A percentile compares a stretch with the other conserved stretches of the same genome.
Evolutionary conservation across 73 alveolate species (phyloP).

Genomic region (Paramecium biaurelia): DNA sequence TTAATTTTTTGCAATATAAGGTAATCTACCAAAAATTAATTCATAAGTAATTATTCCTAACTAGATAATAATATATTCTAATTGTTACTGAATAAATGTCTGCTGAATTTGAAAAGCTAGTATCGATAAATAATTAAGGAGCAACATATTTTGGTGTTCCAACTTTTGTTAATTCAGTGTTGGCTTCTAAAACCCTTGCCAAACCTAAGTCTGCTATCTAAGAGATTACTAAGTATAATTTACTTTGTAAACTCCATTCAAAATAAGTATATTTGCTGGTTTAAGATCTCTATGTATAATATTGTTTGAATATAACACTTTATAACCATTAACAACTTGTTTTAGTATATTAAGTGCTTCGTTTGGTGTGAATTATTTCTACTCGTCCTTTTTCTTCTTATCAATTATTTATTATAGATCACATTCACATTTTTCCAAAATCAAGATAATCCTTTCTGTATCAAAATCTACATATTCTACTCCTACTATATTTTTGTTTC

Average conservation of each 20-base stretch:
- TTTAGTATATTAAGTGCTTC: neutral
- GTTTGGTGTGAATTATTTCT: neutral
- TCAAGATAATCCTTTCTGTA: neutral
- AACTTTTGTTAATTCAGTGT: neutral
- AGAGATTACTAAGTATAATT: neutral
- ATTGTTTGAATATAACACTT: neutral
- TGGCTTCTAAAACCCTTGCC: neutral
- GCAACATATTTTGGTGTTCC: neutral
- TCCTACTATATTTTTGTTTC: neutral
- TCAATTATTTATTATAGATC: neutral
- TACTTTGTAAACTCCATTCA: conserved; percentile 23
- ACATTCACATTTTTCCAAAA: neutral
- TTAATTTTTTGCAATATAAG: neutral
- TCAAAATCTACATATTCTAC: neutral
- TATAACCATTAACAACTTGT: conserved; percentile 5
- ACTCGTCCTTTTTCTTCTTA: neutral
- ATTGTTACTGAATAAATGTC: neutral
- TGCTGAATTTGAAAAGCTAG: neutral
- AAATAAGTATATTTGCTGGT: conserved; percentile 46
- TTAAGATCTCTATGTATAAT: conserved; percentile 57
- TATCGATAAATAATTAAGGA: neutral
- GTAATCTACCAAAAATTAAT: neutral
- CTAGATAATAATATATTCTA: neutral
- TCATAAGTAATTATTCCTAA: neutral
- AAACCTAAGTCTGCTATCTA: neutral